Evolutionary conservation across 495 filamentous ascomycete genomes (phyloP).

Genomic region (Aspergillus egyptiacus): DNA sequence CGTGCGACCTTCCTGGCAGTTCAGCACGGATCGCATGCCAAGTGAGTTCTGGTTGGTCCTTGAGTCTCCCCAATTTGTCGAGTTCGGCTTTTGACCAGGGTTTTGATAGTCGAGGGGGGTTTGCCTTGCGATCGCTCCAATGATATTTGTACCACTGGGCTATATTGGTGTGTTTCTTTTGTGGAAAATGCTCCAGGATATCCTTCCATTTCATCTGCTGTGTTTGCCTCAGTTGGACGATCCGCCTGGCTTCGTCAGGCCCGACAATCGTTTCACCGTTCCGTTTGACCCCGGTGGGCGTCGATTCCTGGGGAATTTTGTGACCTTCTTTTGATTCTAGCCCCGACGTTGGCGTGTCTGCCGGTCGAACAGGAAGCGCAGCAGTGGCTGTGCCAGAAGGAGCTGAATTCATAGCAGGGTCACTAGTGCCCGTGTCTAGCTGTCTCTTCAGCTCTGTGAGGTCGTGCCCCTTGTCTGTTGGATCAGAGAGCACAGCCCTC

Average conservation of each 20-base stretch:
- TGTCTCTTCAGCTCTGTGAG: slow-evolving; percentile 3
- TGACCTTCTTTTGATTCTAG: not conserved
- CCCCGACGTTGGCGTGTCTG: not conserved
- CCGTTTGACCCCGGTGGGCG: slow-evolving; percentile 13
- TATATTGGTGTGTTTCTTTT: slow-evolving; percentile 20
- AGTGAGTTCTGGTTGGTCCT: slow-evolving; percentile 26
- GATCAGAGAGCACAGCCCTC: slow-evolving; percentile 7
- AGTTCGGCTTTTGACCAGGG: slow-evolving; percentile 34
- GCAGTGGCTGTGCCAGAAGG: not conserved
- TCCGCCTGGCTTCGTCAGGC: slow-evolving; percentile 32
- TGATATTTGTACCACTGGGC: slow-evolving; percentile 26
- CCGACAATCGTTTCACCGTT: slow-evolving; percentile 22
- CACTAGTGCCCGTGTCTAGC: not conserved
- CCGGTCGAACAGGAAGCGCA: not conserved
- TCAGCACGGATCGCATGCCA: slow-evolving; percentile 29
- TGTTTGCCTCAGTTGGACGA: slow-evolving; percentile 29
- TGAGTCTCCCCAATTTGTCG: slow-evolving; percentile 23
- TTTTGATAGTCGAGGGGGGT: slow-evolving; percentile 27
- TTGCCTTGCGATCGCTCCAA: slow-evolving; percentile 30
- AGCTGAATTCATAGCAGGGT: not conserved
- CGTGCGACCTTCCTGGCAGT: slow-evolving; percentile 27
- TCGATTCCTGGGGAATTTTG: slow-evolving; percentile 5
- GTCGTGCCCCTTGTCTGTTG: slow-evolving; percentile 14
- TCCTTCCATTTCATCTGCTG: slow-evolving; percentile 29
- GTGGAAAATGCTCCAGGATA: slow-evolving; percentile 27